Evolutionary conservation across 2,329 filamentous ascomycete genomes (phyloP).

Genomic region (Aspergillus neotritici): DNA sequence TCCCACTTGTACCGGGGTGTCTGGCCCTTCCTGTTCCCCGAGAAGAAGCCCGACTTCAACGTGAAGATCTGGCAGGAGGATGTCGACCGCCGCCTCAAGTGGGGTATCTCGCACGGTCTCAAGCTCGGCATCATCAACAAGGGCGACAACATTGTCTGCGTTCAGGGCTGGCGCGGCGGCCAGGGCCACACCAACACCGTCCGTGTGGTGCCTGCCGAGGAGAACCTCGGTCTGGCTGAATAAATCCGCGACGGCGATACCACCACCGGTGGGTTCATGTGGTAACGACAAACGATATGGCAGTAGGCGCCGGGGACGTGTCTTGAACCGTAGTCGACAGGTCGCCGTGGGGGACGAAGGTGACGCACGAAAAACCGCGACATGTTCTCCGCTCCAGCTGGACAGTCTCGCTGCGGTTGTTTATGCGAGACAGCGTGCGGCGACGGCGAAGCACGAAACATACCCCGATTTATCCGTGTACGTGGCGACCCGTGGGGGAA

Average conservation of each 20-base stretch:
- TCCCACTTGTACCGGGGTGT: conserved; percentile 95
- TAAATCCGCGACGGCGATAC: conserved; percentile 18
- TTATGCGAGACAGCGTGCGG: too few species aligned
- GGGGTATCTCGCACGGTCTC: conserved; percentile 84
- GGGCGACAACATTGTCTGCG: conserved; percentile 64
- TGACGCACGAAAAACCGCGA: conserved; percentile 1
- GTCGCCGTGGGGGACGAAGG: conserved; percentile 8
- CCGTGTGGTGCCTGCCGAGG: conserved; percentile 46
- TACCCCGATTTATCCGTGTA: too few species aligned
- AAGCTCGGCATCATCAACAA: conserved; percentile 74
- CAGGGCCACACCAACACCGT: conserved; percentile 64
- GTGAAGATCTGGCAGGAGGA: conserved; percentile 97
- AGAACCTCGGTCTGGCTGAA: conserved; percentile 37
- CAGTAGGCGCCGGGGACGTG: conserved; percentile 10
- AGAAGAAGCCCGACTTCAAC: conserved; percentile 90
- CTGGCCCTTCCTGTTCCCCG: conserved; percentile 92
- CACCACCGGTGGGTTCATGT: conserved; percentile 5
- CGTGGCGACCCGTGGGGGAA: too few species aligned
- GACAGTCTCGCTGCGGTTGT: neutral
- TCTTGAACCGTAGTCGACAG: conserved; percentile 14
- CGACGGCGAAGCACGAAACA: too few species aligned
- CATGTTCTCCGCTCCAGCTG: conserved; percentile 6
- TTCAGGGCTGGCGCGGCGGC: conserved; percentile 63
- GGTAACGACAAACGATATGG: conserved; percentile 16
- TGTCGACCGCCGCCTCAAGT: conserved; percentile 94